A percentile compares a stretch with the other conserved stretches of the same genome.
phyloP scores from a whole-genome alignment of 192 early-diverging fungal genomes.

The Entomortierella parvispora region DNA sequence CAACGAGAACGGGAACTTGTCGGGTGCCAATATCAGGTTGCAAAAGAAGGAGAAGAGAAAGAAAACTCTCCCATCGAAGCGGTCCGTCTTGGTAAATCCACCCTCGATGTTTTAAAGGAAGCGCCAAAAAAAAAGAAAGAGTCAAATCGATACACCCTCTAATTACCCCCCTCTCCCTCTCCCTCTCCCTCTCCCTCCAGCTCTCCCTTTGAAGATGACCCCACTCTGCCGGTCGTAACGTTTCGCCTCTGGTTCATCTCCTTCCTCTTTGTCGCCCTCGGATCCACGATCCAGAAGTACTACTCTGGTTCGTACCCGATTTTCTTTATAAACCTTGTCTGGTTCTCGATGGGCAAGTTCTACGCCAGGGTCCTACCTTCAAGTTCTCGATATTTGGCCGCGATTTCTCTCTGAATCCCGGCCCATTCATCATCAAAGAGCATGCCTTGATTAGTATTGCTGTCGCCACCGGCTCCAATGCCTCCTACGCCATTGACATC shows the following conservation, averaged over 20 bases:
- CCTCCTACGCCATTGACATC: constrained; percentile 63
- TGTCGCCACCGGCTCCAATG: constrained; percentile 54
- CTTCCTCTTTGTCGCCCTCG: constrained; percentile 47
- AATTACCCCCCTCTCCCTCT: background rate
- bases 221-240: constrained; percentile 54
- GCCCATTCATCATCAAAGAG: constrained; percentile 75
- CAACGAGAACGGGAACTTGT: no score
- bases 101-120: no score
- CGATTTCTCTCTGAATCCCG: constrained; percentile 29
- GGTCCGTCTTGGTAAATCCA: no score
- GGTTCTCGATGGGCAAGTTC: constrained; percentile 26
- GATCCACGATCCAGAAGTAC: constrained; percentile 47
- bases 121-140: no score
- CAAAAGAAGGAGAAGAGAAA: no score
- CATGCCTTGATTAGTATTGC: constrained; percentile 69
- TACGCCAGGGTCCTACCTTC: constrained; percentile 18
- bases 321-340: constrained; percentile 51
- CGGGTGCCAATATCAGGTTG: background rate
- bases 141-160: background rate
- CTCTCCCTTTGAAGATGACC: constrained; percentile 40
- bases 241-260: constrained; percentile 64
- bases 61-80: no score
- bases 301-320: constrained; percentile 38
- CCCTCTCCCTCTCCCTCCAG: background rate
- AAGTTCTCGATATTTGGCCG: constrained; percentile 6